phyloP scores from a whole-genome alignment of 2,329 filamentous ascomycete genomes.

The Myriosclerotinia scirpicola region DNA sequence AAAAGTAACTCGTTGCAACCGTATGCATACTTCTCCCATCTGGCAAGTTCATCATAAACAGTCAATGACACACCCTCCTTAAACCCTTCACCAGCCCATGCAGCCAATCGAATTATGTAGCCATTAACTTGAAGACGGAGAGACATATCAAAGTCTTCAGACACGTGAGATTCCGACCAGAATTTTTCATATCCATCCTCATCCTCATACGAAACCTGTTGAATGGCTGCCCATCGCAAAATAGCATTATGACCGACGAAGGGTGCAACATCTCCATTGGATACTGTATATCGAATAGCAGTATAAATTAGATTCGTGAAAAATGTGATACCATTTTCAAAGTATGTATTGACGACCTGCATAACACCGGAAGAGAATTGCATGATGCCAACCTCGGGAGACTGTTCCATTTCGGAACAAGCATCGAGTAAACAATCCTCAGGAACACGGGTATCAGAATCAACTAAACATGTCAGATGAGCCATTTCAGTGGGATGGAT shows the following conservation, averaged over 20 bases:
- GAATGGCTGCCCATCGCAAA: conserved; percentile 72
- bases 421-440: conserved; percentile 75
- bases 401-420: conserved; percentile 79
- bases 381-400: conserved; percentile 75
- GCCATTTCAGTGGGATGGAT: not conserved
- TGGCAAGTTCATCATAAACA: conserved; percentile 79
- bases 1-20: conserved; percentile 82
- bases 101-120: conserved; percentile 70
- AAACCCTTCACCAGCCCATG: conserved; percentile 74
- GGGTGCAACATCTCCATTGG: conserved; percentile 73
- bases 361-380: conserved; percentile 77
- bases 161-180: conserved; percentile 79
- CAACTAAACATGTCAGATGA: conserved; percentile 46
- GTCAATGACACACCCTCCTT: conserved; percentile 82
- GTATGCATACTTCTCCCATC: conserved; percentile 87
- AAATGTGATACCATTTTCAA: conserved; percentile 69
- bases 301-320: conserved; percentile 75
- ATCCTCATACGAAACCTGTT: conserved; percentile 69
- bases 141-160: conserved; percentile 81
- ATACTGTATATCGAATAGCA: conserved; percentile 74
- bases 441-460: conserved; percentile 78
- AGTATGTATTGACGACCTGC: conserved; percentile 74
- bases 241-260: conserved; percentile 82
- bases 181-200: conserved; percentile 74
- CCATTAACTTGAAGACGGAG: conserved; percentile 71